Evolutionary conservation across 768 basidiomycete genomes (phyloP).

Genomic region (Pleurotus giganteus): DNA sequence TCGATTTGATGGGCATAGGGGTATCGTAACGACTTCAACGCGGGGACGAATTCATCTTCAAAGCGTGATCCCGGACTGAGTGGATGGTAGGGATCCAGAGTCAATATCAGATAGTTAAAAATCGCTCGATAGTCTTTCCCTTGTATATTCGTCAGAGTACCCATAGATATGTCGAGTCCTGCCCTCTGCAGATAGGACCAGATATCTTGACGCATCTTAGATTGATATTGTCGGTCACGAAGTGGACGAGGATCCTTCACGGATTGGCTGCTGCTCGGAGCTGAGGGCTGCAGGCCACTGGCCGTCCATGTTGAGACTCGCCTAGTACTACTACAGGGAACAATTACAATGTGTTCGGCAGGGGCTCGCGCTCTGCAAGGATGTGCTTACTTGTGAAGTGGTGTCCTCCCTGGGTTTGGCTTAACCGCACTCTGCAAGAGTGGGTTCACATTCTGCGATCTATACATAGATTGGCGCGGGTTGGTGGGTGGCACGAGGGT

Average conservation of each 20-base stretch:
- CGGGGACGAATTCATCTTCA: conserved; percentile 81
- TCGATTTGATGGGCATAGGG: conserved; percentile 79
- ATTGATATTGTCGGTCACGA: conserved; percentile 72
- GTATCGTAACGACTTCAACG: conserved; percentile 76
- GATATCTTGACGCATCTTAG: conserved; percentile 77
- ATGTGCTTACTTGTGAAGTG: conserved; percentile 59
- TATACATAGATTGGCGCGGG: conserved; percentile 65
- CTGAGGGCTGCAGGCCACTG: conserved; percentile 45
- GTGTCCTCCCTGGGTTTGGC: conserved; percentile 67
- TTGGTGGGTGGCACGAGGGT: conserved; percentile 42
- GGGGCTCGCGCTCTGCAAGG: conserved; percentile 2
- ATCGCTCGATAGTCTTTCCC: conserved; percentile 85
- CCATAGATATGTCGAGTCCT: conserved; percentile 67
- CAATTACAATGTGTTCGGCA: background rate
- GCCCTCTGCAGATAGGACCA: conserved; percentile 61
- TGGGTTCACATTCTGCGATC: conserved; percentile 68
- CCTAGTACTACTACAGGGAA: conserved; percentile 54
- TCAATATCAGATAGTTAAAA: conserved; percentile 72
- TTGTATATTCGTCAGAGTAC: conserved; percentile 74
- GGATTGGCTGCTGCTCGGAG: conserved; percentile 51
- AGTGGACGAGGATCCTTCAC: conserved; percentile 77
- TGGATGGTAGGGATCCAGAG: conserved; percentile 71
- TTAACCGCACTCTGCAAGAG: conserved; percentile 70
- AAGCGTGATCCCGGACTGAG: conserved; percentile 44
- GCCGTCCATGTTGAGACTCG: conserved; percentile 78